Conservation (phyloP, 805 yeast genomes). For the Kuraishia piskuri region DNA sequence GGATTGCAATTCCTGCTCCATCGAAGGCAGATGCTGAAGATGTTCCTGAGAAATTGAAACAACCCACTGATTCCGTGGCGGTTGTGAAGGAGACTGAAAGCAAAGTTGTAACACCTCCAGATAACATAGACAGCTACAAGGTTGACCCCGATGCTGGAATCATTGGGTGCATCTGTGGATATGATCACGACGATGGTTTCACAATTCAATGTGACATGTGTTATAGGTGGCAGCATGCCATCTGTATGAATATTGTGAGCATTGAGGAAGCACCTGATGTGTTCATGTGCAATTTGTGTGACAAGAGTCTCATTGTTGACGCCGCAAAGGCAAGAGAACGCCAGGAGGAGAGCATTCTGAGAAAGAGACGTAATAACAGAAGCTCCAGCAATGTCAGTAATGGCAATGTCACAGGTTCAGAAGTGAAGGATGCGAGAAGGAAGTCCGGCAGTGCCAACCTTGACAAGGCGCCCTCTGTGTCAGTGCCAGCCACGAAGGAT, state of each 20-base stretch:
- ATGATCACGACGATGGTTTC: slow-evolving; percentile 84
- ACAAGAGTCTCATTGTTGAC: slow-evolving; percentile 33
- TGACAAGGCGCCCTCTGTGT: neutral
- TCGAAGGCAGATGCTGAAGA: no score
- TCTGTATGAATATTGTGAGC: slow-evolving; percentile 73
- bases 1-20: no score
- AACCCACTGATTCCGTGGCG: no score
- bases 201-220: slow-evolving; percentile 93
- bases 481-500: neutral
- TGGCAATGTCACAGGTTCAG: neutral
- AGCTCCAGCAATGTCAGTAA: slow-evolving; percentile 7
- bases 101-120: neutral
- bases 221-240: slow-evolving; percentile 90
- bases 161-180: slow-evolving; percentile 85
- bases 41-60: no score
- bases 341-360: slow-evolving; percentile 26
- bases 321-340: slow-evolving; percentile 23
- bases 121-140: slow-evolving; percentile 34
- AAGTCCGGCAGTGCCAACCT: slow-evolving; percentile 3
- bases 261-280: slow-evolving; percentile 75
- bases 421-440: slow-evolving; percentile 3
- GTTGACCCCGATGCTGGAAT: slow-evolving; percentile 79
- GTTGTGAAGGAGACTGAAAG: slow-evolving; percentile 12
- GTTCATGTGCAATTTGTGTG: slow-evolving; percentile 74
- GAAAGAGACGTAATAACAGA: slow-evolving; percentile 19